Base-by-base conservation (phyloP, 148 eudicot genomes). In the Linanthus parryae region DNA sequence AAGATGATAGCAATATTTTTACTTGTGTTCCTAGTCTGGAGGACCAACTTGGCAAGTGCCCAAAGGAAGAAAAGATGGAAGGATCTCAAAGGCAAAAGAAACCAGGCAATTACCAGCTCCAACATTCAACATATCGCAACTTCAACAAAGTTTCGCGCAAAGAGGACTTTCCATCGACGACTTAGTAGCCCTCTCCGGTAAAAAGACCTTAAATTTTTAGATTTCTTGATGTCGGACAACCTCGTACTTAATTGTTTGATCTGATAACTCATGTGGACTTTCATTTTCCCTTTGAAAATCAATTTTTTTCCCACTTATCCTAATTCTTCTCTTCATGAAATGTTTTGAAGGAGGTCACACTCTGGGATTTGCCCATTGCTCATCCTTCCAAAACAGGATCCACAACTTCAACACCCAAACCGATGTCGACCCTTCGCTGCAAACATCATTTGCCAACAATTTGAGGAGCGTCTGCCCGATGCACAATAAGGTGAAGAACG, bases 1-100 rank as follows among this genome's bases (percentile, higher is more conserved):
- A n/a, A n/a, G n/a, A n/a, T n/a, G n/a, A n/a, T n/a, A n/a, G n/a
- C n/a, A n/a, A n/a, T n/a, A n/a, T n/a, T n/a, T n/a, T n/a, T 45
- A 34, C 4, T 58, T 8, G 4, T 0, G 47, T 17, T 43, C 8
- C 12, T 58, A 88, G 96, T 56, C 86, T 36, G 94, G 97, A 28
- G 97, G 94, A 19, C 94, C 97, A 12, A 70, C 71, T 42, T 88
- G 97, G 97, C 59, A 79, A 31, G 94, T 88, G 38, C 87, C 86
- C 0, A 84, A 88, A 59, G 97, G 97, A 58, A 74, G 94, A 73
- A 76, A 76, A 68, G 97, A 88, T 49, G 97, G 94, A 59, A 79
- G 81, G 57, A 79, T 59, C 56, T 88, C 97, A 49, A 68, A 54
- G 34, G 97, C 84, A 6, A 84, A 40, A 48, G 97, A 88, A 42